Percentiles rank a stretch among this genome's conserved stretches.
These are phyloP conservation scores for Leucoagaricus sp. DNA, from an alignment of 1,284 basidiomycete genomes.

Conservation along the genomic window DNA sequence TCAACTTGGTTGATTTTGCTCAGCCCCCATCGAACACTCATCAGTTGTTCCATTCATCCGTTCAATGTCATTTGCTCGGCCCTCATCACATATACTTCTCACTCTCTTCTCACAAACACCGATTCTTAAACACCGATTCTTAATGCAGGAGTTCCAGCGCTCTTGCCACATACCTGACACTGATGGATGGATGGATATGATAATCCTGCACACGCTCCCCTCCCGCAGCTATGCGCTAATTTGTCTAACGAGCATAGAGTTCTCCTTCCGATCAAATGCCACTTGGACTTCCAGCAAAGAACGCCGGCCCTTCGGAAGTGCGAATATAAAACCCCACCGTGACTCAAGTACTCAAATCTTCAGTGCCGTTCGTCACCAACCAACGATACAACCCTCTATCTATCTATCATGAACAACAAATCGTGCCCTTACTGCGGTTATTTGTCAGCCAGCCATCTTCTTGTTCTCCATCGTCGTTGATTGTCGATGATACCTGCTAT, in stretches of 20 bases:
- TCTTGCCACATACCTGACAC: not conserved
- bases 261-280: constrained; percentile 15
- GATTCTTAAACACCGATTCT: not conserved
- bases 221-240: not conserved
- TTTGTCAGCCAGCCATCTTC: not conserved
- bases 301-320: not conserved
- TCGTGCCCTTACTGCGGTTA: not conserved
- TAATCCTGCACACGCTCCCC: constrained; percentile 1
- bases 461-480: not conserved
- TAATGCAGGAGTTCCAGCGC: not conserved
- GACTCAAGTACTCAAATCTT: not conserved
- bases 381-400: not conserved
- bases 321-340: not conserved
- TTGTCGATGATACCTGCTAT: not conserved
- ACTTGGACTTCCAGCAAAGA: not conserved
- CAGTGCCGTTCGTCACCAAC: not conserved
- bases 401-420: not conserved
- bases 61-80: constrained; percentile 8
- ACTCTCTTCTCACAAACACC: not conserved
- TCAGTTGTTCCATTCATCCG: constrained; percentile 2
- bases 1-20: constrained; percentile 16
- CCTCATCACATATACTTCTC: not conserved
- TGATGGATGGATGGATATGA: constrained; percentile 11
- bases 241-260: not conserved
- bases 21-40: constrained; percentile 10